Conservation (phyloP, 2,329 filamentous ascomycete species). For the Aspergillus novoparasiticus region DNA sequence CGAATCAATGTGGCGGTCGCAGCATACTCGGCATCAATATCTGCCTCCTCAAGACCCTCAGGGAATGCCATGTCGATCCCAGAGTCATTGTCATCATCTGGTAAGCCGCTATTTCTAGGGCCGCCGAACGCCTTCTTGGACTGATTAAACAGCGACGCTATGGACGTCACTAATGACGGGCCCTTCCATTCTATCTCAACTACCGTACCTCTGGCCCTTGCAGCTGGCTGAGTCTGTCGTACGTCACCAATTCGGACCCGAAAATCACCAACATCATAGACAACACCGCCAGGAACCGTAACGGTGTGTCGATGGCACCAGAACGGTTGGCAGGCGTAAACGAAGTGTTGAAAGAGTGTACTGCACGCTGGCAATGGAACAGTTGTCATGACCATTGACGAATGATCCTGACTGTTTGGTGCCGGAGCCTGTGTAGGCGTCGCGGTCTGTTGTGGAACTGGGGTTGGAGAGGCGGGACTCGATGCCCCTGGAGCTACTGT, state of each 20-base stretch:
- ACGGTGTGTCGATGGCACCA: conserved; percentile 47
- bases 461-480: not conserved
- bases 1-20: conserved; percentile 40
- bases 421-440: not conserved
- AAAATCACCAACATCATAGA: conserved; percentile 48
- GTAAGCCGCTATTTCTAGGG: not conserved
- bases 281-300: conserved; percentile 36
- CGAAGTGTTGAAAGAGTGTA: conserved; percentile 44
- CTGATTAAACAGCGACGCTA: conserved; percentile 17
- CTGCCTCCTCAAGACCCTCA: conserved; percentile 36
- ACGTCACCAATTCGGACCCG: conserved; percentile 47
- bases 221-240: conserved; percentile 42
- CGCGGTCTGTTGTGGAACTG: not conserved
- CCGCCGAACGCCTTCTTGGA: conserved; percentile 1
- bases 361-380: conserved; percentile 37
- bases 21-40: conserved; percentile 42
- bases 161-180: conserved; percentile 35
- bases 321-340: conserved; percentile 44
- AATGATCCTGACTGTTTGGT: not conserved
- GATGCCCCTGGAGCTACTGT: not conserved
- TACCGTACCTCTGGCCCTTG: conserved; percentile 43
- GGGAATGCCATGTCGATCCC: conserved; percentile 31
- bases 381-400: conserved; percentile 42
- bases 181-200: conserved; percentile 49
- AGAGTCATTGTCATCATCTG: conserved; percentile 23